These are phyloP conservation scores for Starmera stellimalicola DNA, from an alignment of 1,139 yeast species.

Conservation along the genomic window DNA sequence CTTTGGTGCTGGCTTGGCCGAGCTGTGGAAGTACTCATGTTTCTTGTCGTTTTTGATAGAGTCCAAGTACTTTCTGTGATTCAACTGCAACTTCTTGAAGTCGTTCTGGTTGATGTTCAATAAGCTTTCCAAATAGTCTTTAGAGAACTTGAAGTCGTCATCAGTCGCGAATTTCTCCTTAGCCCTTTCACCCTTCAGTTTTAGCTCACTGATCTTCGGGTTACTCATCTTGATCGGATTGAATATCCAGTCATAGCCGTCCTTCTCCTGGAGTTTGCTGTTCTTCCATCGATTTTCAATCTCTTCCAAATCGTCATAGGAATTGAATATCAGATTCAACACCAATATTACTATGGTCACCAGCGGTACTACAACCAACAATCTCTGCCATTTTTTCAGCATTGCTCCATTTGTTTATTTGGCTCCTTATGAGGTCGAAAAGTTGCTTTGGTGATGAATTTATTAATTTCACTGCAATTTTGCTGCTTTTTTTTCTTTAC, in stretches of 20 bases:
- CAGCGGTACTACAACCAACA: too few relatives aligned
- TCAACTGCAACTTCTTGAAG: slow-evolving; percentile 14
- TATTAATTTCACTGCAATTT: too few relatives aligned
- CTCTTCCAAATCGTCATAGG: too few relatives aligned
- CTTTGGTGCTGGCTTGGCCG: slow-evolving; percentile 26
- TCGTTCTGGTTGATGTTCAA: slow-evolving; percentile 17
- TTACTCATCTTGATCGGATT: slow-evolving; percentile 16
- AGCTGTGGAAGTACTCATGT: slow-evolving; percentile 14
- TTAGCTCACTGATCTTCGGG: slow-evolving; percentile 21
- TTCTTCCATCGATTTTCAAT: too few relatives aligned
- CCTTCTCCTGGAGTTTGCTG: too few relatives aligned
- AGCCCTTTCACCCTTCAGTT: slow-evolving; percentile 20
- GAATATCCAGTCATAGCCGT: slow-evolving; percentile 19
- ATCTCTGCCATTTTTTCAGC: too few relatives aligned
- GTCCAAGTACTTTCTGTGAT: slow-evolving; percentile 17
- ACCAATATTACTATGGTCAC: too few relatives aligned
- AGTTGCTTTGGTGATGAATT: too few relatives aligned
- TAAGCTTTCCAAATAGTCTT: slow-evolving; percentile 20
- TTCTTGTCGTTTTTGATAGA: slow-evolving; percentile 10
- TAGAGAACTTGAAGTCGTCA: slow-evolving; percentile 21
- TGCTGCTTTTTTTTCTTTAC: too few relatives aligned
- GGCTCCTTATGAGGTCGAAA: too few relatives aligned
- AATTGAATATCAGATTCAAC: too few relatives aligned
- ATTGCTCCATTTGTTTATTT: too few relatives aligned
- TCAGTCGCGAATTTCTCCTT: slow-evolving; percentile 25